These are phyloP conservation scores for Apiotrichum gamsii DNA, from an alignment of 1,284 basidiomycete species.

Conservation along the genomic window DNA sequence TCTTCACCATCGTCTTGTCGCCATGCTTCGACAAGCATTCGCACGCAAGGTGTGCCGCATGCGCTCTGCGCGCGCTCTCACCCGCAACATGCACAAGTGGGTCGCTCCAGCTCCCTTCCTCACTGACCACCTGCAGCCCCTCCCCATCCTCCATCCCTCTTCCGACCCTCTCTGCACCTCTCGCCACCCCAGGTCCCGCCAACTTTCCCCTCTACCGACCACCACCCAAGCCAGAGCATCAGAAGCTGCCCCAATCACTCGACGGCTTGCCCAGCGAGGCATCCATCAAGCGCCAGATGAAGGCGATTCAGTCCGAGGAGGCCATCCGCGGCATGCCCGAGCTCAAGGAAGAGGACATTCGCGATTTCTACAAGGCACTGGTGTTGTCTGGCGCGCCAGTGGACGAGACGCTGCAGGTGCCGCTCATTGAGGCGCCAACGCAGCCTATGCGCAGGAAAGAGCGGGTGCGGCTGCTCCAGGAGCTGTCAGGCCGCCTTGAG, in stretches of 20 bases:
- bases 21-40: slow-evolving; percentile 20
- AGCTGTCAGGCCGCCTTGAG: slow-evolving; percentile 3
- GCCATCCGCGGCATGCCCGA: slow-evolving; percentile 18
- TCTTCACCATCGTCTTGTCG: too few relatives aligned
- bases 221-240: too few relatives aligned
- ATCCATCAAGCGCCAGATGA: slow-evolving; percentile 16
- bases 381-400: slow-evolving; percentile 22
- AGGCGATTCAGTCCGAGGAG: slow-evolving; percentile 17
- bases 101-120: neutral
- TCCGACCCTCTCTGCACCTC: neutral
- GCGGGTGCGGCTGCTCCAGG: slow-evolving; percentile 3
- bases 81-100: too few relatives aligned
- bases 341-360: slow-evolving; percentile 26
- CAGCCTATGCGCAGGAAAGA: neutral
- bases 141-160: neutral
- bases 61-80: too few relatives aligned
- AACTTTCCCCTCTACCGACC: slow-evolving; percentile 19
- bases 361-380: slow-evolving; percentile 30
- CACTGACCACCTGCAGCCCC: neutral
- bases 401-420: slow-evolving; percentile 5
- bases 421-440: slow-evolving; percentile 9
- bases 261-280: slow-evolving; percentile 20
- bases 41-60: slow-evolving; percentile 8
- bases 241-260: neutral
- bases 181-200: slow-evolving; percentile 1